phyloP scores from a whole-genome alignment of 192 early-diverging fungal species.

The Coemansia sp. region DNA sequence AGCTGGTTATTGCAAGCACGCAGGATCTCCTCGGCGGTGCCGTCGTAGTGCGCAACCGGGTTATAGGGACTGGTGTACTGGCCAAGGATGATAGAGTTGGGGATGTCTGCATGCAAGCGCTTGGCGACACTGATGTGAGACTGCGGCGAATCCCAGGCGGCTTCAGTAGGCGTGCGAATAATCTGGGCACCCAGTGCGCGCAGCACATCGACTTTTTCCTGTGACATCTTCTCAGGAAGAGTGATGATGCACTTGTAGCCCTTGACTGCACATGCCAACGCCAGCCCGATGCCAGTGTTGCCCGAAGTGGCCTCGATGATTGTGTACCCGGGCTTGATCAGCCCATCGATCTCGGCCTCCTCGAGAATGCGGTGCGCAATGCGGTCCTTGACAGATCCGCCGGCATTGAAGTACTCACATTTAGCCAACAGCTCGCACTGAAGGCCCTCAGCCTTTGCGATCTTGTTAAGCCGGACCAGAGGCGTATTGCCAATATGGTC shows the following conservation, averaged over 20 bases:
- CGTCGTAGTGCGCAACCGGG: slow-evolving; percentile 96
- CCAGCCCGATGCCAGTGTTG: slow-evolving; percentile 99
- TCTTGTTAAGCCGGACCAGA: slow-evolving; percentile 85
- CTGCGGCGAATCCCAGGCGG: slow-evolving; percentile 97
- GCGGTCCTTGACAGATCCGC: slow-evolving; percentile 98
- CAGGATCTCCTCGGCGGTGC: slow-evolving; percentile 82
- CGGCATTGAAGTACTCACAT: slow-evolving; percentile 99
- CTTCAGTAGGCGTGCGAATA: slow-evolving; percentile 97
- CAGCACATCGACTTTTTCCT: slow-evolving; percentile 99
- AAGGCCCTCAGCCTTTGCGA: slow-evolving; percentile 81
- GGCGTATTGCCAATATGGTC: slow-evolving; percentile 98
- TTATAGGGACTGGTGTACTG: slow-evolving; percentile 98
- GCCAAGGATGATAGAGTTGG: slow-evolving; percentile 93
- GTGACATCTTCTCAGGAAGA: slow-evolving; percentile 98
- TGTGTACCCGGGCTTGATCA: slow-evolving; percentile 86
- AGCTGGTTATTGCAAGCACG: slow-evolving; percentile 79
- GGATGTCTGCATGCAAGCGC: slow-evolving; percentile 90
- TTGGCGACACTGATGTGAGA: slow-evolving; percentile 98
- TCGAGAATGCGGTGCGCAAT: slow-evolving; percentile 97
- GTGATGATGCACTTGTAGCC: slow-evolving; percentile 98
- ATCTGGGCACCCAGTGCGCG: slow-evolving; percentile 98
- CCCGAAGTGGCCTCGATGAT: slow-evolving; percentile 99
- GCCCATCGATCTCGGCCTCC: slow-evolving; percentile 88
- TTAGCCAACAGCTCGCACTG: slow-evolving; percentile 96
- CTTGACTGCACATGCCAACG: slow-evolving; percentile 96